These are phyloP conservation scores for Polychaeton citri DNA, from an alignment of 2,329 filamentous ascomycete species.

Conservation along the genomic window DNA sequence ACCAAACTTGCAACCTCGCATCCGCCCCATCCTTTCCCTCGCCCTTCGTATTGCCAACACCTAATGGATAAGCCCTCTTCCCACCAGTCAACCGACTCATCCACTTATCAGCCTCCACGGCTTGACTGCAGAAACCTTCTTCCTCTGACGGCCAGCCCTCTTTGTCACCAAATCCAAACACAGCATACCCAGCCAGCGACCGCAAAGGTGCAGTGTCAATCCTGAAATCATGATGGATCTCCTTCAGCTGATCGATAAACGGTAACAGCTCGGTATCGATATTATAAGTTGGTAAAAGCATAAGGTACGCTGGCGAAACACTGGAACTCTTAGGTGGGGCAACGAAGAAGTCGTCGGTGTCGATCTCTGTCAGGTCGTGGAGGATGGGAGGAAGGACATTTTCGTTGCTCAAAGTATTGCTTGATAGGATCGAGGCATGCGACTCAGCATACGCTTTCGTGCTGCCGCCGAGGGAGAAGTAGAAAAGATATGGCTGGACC, in stretches of 20 bases:
- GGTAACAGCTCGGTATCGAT: slow-evolving; percentile 85
- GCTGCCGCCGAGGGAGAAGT: slow-evolving; percentile 72
- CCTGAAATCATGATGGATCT: slow-evolving; percentile 93
- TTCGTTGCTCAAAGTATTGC: neutral
- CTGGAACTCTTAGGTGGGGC: slow-evolving; percentile 50
- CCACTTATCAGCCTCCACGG: slow-evolving; percentile 83
- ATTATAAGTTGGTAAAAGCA: slow-evolving; percentile 84
- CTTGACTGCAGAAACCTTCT: slow-evolving; percentile 87
- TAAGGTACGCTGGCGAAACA: slow-evolving; percentile 50
- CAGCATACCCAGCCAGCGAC: slow-evolving; percentile 67
- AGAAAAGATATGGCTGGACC: slow-evolving; percentile 70
- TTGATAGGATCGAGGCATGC: slow-evolving; percentile 16
- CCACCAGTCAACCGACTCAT: slow-evolving; percentile 85
- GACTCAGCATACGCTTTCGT: slow-evolving; percentile 59
- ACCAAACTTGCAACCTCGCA: slow-evolving; percentile 63
- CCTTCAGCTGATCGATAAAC: slow-evolving; percentile 73
- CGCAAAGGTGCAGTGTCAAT: slow-evolving; percentile 81
- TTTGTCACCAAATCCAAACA: slow-evolving; percentile 85
- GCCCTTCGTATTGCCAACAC: slow-evolving; percentile 73
- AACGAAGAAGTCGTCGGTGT: slow-evolving; percentile 89
- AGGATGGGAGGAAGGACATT: slow-evolving; percentile 46
- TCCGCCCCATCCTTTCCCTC: slow-evolving; percentile 38
- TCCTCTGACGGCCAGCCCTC: slow-evolving; percentile 86
- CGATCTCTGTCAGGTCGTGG: slow-evolving; percentile 69
- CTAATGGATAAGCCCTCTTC: slow-evolving; percentile 78